Evolutionary conservation across 352 stramenopile species (phyloP).

Genomic region (Phytopythium oedochilum): DNA sequence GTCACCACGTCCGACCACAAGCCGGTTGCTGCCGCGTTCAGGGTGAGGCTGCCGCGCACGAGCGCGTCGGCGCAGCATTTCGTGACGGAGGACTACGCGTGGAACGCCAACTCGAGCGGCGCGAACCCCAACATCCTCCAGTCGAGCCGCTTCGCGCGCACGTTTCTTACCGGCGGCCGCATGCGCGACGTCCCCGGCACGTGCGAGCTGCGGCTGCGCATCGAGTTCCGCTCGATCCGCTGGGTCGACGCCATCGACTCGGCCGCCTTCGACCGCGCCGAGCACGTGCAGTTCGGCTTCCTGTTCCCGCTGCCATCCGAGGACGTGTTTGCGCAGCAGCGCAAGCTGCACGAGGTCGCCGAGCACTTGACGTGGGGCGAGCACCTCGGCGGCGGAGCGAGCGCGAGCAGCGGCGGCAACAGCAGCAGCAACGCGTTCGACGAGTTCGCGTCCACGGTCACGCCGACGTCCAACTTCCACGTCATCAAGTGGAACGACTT

Average conservation of each 20-base stretch:
- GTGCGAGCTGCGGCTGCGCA: constrained; percentile 54
- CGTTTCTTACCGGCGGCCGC: constrained; percentile 18
- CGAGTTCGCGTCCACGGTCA: constrained; percentile 39
- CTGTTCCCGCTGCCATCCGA: constrained; percentile 78
- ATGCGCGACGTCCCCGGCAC: constrained; percentile 61
- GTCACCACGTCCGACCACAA: constrained; percentile 83
- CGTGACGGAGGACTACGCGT: constrained; percentile 18
- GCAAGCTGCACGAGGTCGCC: constrained; percentile 74
- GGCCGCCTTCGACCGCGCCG: constrained; percentile 50
- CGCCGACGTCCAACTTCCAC: constrained; percentile 71
- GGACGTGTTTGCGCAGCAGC: constrained; percentile 73
- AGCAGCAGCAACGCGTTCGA: constrained; percentile 13
- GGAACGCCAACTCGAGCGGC: constrained; percentile 40
- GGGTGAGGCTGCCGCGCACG: constrained; percentile 23
- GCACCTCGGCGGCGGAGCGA: constrained; percentile 6
- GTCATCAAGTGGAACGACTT: constrained; percentile 68
- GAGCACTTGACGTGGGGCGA: constrained; percentile 65
- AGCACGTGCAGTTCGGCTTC: constrained; percentile 67
- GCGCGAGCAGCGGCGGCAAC: constrained; percentile 3
- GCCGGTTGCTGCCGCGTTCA: constrained; percentile 64
- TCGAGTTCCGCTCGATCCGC: constrained; percentile 67
- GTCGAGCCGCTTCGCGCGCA: constrained; percentile 6
- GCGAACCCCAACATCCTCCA: constrained; percentile 39
- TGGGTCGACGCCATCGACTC: constrained; percentile 66
- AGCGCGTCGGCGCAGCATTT: constrained; percentile 5